Percentiles rank a stretch among this genome's conserved stretches.
Conservation (phyloP, 208 protist genomes). For the Leishmania mexicana region DNA sequence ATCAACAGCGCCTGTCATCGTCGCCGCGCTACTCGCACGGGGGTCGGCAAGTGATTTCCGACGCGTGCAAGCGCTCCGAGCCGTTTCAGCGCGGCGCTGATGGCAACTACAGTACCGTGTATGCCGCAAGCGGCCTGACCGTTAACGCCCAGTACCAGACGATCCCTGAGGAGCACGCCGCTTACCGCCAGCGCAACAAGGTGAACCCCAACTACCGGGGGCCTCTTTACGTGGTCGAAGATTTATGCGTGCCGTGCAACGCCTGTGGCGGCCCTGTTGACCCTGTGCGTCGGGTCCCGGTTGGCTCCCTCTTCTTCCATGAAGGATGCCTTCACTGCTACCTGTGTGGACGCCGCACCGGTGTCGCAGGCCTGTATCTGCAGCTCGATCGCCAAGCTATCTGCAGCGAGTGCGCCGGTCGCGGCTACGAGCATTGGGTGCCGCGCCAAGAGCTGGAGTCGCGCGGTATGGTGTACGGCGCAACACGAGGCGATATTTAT, state of each 20-base stretch:
- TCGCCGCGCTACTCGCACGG: neutral
- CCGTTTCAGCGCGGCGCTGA: neutral
- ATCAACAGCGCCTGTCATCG: neutral
- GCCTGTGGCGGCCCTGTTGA: conserved; percentile 73
- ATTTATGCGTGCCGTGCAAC: conserved; percentile 65
- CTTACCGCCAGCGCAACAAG: conserved; percentile 51
- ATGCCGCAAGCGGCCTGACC: conserved; percentile 30
- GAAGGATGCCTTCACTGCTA: conserved; percentile 62
- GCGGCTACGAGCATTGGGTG: conserved; percentile 47
- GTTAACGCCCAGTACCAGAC: conserved; percentile 55
- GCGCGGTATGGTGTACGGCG: conserved; percentile 47
- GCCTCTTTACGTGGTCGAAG: conserved; percentile 75
- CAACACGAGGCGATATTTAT: conserved; percentile 38
- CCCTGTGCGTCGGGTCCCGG: conserved; percentile 73
- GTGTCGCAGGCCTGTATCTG: conserved; percentile 55
- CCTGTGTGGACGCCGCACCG: conserved; percentile 48
- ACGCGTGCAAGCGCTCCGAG: conserved; percentile 4
- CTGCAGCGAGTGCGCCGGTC: conserved; percentile 39
- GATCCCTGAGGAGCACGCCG: conserved; percentile 55
- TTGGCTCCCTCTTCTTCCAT: conserved; percentile 78
- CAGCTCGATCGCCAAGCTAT: conserved; percentile 45
- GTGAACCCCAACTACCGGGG: conserved; percentile 55
- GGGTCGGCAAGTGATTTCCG: conserved; percentile 1
- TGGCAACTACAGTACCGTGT: neutral
- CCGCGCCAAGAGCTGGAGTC: conserved; percentile 34